Conservation (phyloP, 345 rosid species). For the Corymbia maculata region DNA sequence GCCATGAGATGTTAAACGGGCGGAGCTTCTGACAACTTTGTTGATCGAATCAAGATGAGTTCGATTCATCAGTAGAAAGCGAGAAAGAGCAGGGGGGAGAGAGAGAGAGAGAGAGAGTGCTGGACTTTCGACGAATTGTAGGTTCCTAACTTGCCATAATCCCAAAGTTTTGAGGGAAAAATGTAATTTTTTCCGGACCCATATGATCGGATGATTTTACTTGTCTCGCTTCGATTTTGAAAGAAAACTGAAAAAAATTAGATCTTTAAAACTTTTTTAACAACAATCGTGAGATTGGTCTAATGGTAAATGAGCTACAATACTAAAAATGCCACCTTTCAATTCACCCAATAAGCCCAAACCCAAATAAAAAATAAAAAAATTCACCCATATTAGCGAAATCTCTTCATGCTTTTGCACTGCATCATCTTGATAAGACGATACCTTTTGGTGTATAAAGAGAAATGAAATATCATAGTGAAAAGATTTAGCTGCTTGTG, state of each 20-base stretch:
- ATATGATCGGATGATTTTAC: not conserved
- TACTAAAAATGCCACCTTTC: not conserved
- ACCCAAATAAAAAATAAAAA: too few species aligned
- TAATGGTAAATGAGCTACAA: not conserved
- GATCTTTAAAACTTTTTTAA: too few species aligned
- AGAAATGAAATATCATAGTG: not conserved
- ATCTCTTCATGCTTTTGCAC: not conserved
- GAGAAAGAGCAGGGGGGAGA: not conserved
- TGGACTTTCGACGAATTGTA: too few species aligned
- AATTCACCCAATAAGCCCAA: not conserved
- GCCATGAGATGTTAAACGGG: not conserved
- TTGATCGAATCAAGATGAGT: not conserved
- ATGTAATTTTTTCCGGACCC: too few species aligned
- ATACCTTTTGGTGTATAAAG: too few species aligned
- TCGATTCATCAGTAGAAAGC: not conserved
- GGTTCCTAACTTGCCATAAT: too few species aligned
- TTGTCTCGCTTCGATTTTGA: not conserved
- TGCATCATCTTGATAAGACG: not conserved
- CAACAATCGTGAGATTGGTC: not conserved
- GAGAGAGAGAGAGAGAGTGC: not conserved
- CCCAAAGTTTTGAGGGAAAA: too few species aligned
- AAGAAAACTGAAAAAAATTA: not conserved
- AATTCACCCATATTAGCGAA: too few species aligned
- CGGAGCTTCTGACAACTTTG: not conserved
- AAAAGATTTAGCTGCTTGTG: not conserved